Percentiles rank a stretch among this genome's conserved stretches.
phyloP scores from a whole-genome alignment of 441 rosid genomes.

The Adansonia rubrostipa region DNA sequence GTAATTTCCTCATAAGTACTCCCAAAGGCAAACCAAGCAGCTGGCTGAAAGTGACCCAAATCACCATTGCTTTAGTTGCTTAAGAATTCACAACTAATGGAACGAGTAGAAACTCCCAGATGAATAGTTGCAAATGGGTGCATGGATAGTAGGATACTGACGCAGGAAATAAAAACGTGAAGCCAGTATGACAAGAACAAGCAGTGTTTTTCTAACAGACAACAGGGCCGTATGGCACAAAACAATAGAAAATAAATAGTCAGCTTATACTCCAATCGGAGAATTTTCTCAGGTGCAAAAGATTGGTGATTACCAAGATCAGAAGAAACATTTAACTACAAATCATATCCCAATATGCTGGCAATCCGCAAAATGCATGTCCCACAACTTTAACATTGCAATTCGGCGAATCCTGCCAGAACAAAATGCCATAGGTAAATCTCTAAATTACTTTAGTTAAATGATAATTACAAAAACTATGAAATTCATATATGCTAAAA shows the following conservation, averaged over 20 bases:
- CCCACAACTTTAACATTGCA: neutral
- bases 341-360: constrained; percentile 14
- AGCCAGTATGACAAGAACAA: neutral
- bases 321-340: constrained; percentile 16
- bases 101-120: neutral
- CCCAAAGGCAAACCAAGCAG: neutral
- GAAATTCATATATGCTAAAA: neutral
- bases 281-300: constrained; percentile 26
- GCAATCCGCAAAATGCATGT: constrained; percentile 19
- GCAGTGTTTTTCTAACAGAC: constrained; percentile 17
- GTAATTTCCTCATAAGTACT: too few relatives aligned
- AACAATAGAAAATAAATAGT: constrained; percentile 19
- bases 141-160: neutral
- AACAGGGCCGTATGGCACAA: constrained; percentile 32
- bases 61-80: neutral
- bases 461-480: neutral
- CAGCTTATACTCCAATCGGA: constrained; percentile 23
- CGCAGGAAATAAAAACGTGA: neutral
- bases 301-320: constrained; percentile 28
- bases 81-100: neutral
- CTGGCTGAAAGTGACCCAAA: neutral
- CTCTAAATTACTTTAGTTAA: neutral
- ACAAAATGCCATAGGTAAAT: constrained; percentile 16
- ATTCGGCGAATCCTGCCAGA: constrained; percentile 38
- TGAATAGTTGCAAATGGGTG: neutral